Evolutionary conservation across 1,139 yeast genomes (phyloP), one percentile per base, ranked within the genome.

Genomic region (Taphrina populina): DNA sequence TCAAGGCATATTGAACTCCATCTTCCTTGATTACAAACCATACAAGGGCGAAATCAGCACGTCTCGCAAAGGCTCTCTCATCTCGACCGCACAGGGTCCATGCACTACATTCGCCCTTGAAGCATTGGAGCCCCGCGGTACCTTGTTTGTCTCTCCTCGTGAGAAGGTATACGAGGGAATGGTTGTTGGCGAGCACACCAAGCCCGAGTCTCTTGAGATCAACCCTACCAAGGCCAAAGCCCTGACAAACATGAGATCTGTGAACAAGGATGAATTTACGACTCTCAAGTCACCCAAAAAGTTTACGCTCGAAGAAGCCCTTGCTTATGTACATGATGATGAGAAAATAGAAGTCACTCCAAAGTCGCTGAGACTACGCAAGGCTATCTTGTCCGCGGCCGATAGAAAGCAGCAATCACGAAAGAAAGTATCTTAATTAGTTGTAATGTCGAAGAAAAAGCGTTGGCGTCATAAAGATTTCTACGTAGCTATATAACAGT

Each of bases 301-400:
- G n/a, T 41, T 52, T 11, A 41, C 56, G 21, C 30, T 52, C 15
- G 56, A 52, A 27, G 56, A 52, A 29, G 49, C 35, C 11, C 32
- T 52, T 15, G 56, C 56, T 11, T 52, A 39, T 26, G 56, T 52
- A 7, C 43, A 35, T 15, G 49, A 40, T 27, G 56, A 52, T 17
- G 56, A 52, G 49, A 41, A 43, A 17, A 52, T 52, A 20, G 56
- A 52, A 36, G 56, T 52, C 15, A 52, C 56, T 20, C 56, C 56
- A 11, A 29, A 24, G 4, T 24, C 43, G 13, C 15, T 52, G 35
- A 21, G 56, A n/a, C 21, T 52, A 49, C 19, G 56, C 8, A 52
- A 52, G 39, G 49, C 49, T n/a, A 34, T 52, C 7, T 33, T 52
- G 26, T 23, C 29, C n/a, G 23, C 35, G 21, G 35, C 13, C 27